Evolutionary conservation across 202 grass and related monocot species (phyloP).

Genomic region (Setaria italica): DNA sequence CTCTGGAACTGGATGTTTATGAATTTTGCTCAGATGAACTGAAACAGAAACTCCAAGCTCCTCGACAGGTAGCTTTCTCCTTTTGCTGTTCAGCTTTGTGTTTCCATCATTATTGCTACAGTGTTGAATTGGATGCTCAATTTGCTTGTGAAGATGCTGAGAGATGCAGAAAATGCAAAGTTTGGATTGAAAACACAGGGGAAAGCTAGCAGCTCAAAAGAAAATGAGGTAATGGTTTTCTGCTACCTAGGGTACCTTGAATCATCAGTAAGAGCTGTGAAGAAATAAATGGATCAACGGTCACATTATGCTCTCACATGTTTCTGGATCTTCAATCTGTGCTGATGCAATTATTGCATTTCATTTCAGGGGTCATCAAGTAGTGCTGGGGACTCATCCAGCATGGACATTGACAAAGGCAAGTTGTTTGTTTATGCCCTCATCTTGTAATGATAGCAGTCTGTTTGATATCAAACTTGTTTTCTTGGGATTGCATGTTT

Average conservation of each 20-base stretch:
- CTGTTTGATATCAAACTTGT: slow-evolving; percentile 4
- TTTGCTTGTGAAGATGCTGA: slow-evolving; percentile 76
- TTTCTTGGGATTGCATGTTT: neutral
- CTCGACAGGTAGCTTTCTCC: slow-evolving; percentile 76
- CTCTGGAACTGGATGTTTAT: slow-evolving; percentile 97
- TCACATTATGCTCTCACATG: slow-evolving; percentile 29
- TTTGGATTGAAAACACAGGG: slow-evolving; percentile 77
- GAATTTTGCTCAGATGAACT: slow-evolving; percentile 98
- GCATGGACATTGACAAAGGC: slow-evolving; percentile 75
- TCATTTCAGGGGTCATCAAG: slow-evolving; percentile 74
- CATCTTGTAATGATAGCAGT: slow-evolving; percentile 22
- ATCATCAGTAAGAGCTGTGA: slow-evolving; percentile 32
- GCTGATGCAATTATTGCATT: slow-evolving; percentile 31
- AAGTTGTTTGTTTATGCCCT: slow-evolving; percentile 39
- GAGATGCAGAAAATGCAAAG: slow-evolving; percentile 90
- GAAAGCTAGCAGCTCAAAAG: slow-evolving; percentile 68
- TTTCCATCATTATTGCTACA: slow-evolving; percentile 30
- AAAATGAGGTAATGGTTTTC: slow-evolving; percentile 60
- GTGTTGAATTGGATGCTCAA: slow-evolving; percentile 39
- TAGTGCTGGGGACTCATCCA: slow-evolving; percentile 66
- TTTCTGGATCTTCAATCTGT: slow-evolving; percentile 18
- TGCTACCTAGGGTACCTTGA: neutral
- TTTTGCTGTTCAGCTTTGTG: slow-evolving; percentile 33
- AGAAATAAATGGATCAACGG: slow-evolving; percentile 30
- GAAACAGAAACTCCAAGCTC: slow-evolving; percentile 85